phyloP scores from a whole-genome alignment of 2,329 filamentous ascomycete species.

The Fusarium denticulatum region DNA sequence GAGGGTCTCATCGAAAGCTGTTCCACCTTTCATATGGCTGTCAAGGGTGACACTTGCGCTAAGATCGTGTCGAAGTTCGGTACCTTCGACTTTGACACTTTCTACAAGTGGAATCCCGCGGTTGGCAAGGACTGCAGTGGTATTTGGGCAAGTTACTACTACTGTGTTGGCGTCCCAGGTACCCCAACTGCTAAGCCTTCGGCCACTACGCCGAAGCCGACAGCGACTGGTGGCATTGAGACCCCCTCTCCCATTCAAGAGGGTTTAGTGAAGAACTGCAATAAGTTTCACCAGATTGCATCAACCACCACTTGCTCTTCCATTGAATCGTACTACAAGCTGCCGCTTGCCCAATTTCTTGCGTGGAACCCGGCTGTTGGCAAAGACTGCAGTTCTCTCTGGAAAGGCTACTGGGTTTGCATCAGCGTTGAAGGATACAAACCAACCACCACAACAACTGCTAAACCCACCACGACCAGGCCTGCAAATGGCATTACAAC shows the following conservation, averaged over 20 bases:
- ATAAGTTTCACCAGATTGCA: constrained; percentile 23
- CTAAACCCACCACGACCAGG: not conserved
- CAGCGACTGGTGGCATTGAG: not conserved
- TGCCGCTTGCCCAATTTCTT: not conserved
- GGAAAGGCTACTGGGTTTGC: not conserved
- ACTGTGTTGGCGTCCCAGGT: not conserved
- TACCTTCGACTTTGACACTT: not conserved
- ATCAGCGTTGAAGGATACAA: not conserved
- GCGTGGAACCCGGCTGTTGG: not conserved
- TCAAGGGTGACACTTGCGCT: not conserved
- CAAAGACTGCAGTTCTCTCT: not conserved
- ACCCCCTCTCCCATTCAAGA: constrained; percentile 4
- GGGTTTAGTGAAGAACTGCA: not conserved
- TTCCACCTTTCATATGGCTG: accelerated
- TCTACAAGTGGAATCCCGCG: not conserved
- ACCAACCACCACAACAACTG: not conserved
- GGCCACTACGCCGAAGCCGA: accelerated
- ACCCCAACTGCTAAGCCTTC: accelerated
- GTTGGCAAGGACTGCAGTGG: not conserved
- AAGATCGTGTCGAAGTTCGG: not conserved
- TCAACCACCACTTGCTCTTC: constrained; percentile 37
- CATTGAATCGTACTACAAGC: constrained; percentile 34
- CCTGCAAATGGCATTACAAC: not conserved
- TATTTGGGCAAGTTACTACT: not conserved
- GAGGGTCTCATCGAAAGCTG: not conserved